These are phyloP conservation scores for Coemansia aciculifera DNA, from an alignment of 192 early-diverging fungal genomes.

Conservation along the genomic window DNA sequence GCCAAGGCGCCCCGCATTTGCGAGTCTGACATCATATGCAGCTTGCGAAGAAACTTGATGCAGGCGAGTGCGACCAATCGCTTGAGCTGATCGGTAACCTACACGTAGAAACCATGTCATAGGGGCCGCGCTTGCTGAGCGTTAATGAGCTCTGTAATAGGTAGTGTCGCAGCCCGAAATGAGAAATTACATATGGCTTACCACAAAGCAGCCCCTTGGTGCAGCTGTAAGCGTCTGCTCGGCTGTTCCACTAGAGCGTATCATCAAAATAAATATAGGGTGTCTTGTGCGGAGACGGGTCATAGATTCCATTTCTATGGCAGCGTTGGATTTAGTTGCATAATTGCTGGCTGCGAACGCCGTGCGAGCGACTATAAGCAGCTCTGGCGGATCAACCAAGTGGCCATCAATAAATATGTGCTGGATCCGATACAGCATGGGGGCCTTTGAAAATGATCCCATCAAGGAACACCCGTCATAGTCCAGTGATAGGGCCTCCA, in stretches of 20 bases:
- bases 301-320: background rate
- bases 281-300: constrained; percentile 6
- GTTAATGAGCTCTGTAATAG: background rate
- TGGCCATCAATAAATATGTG: constrained; percentile 28
- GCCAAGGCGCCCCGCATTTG: constrained; percentile 23
- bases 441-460: constrained; percentile 38
- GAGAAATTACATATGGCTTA: background rate
- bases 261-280: constrained; percentile 38
- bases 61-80: constrained; percentile 33
- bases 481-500: constrained; percentile 37
- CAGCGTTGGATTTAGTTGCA: constrained; percentile 5
- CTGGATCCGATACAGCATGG: constrained; percentile 29
- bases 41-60: constrained; percentile 45
- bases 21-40: constrained; percentile 25
- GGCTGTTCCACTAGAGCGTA: constrained; percentile 1
- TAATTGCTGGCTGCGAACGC: constrained; percentile 21
- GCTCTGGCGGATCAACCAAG: constrained; percentile 15
- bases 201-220: constrained; percentile 5
- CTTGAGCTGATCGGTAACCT: constrained; percentile 18
- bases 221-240: background rate
- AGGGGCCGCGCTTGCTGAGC: background rate
- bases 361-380: constrained; percentile 16
- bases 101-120: background rate
- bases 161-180: background rate
- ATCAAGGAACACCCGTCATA: constrained; percentile 17